These are phyloP conservation scores for Tolypocladium nubicola DNA, from an alignment of 2,329 filamentous ascomycete species.

Conservation along the genomic window DNA sequence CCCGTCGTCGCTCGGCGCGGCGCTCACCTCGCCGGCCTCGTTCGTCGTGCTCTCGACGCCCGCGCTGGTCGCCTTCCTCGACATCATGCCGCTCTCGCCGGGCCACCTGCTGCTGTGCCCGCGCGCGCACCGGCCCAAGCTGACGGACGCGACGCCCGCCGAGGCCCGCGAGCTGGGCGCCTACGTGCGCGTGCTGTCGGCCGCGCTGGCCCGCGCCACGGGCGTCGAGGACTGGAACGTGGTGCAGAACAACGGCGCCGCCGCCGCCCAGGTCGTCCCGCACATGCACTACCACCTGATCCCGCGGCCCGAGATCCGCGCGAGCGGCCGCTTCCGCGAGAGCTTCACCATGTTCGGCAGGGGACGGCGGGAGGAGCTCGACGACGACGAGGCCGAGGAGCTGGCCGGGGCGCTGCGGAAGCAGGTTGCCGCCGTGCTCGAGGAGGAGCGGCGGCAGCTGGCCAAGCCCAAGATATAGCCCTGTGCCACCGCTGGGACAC, in stretches of 20 bases:
- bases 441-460: slow-evolving; percentile 15
- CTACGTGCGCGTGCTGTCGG: slow-evolving; percentile 61
- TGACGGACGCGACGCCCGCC: slow-evolving; percentile 54
- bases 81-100: slow-evolving; percentile 77
- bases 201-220: slow-evolving; percentile 57
- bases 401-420: slow-evolving; percentile 46
- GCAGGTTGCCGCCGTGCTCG: slow-evolving; percentile 36
- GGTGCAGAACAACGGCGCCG: slow-evolving; percentile 87
- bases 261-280: slow-evolving; percentile 84
- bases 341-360: slow-evolving; percentile 78
- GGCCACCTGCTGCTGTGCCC: slow-evolving; percentile 81
- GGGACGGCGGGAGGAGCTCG: slow-evolving; percentile 61
- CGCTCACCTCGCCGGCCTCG: slow-evolving; percentile 31
- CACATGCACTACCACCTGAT: slow-evolving; percentile 96
- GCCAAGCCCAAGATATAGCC: slow-evolving; percentile 22
- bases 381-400: slow-evolving; percentile 59
- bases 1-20: slow-evolving; percentile 22
- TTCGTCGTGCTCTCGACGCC: slow-evolving; percentile 70
- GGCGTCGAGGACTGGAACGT: slow-evolving; percentile 85
- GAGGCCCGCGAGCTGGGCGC: slow-evolving; percentile 59
- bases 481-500: background rate
- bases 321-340: slow-evolving; percentile 41
- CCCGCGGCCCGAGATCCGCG: slow-evolving; percentile 61
- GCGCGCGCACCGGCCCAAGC: slow-evolving; percentile 64
- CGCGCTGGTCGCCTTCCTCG: slow-evolving; percentile 74